Conservation (phyloP, 2,329 filamentous ascomycete genomes). For the Apiospora sp. region DNA sequence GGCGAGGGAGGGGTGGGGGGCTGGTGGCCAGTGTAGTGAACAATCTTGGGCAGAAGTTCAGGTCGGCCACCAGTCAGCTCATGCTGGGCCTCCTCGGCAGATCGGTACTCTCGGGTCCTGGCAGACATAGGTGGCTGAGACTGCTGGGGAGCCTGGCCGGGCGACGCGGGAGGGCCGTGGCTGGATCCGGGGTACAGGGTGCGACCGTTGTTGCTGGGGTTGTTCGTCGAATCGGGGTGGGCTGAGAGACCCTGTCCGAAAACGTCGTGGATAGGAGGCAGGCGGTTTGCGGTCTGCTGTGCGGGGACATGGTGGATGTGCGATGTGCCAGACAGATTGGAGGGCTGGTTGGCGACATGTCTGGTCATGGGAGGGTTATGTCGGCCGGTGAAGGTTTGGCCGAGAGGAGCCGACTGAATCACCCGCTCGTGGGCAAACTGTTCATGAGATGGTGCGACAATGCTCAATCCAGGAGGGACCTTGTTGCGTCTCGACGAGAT, state of each 20-base stretch:
- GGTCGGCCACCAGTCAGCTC: conserved; percentile 90
- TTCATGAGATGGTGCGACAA: conserved; percentile 91
- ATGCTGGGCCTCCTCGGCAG: conserved; percentile 93
- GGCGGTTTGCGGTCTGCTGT: conserved; percentile 86
- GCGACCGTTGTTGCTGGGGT: conserved; percentile 43
- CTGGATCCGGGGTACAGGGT: conserved; percentile 67
- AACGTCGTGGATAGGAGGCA: conserved; percentile 94
- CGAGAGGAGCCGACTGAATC: conserved; percentile 93
- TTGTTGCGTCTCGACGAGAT: conserved; percentile 76
- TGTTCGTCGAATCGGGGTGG: conserved; percentile 56
- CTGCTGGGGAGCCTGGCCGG: conserved; percentile 68
- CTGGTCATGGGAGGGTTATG: conserved; percentile 80
- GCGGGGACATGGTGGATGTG: conserved; percentile 92
- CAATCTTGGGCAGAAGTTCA: conserved; percentile 89
- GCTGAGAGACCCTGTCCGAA: conserved; percentile 79
- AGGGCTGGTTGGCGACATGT: conserved; percentile 82
- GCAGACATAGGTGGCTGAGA: conserved; percentile 61
- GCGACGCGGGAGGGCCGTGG: conserved; percentile 77
- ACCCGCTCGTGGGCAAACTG: conserved; percentile 94
- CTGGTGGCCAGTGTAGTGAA: conserved; percentile 94
- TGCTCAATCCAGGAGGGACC: conserved; percentile 88
- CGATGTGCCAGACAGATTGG: conserved; percentile 81
- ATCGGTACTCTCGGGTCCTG: conserved; percentile 87
- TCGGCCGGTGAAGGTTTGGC: conserved; percentile 94
- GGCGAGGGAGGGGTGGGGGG: conserved; percentile 91